phyloP scores from a whole-genome alignment of 257 asterid genomes.

The Solanum chaucha region DNA sequence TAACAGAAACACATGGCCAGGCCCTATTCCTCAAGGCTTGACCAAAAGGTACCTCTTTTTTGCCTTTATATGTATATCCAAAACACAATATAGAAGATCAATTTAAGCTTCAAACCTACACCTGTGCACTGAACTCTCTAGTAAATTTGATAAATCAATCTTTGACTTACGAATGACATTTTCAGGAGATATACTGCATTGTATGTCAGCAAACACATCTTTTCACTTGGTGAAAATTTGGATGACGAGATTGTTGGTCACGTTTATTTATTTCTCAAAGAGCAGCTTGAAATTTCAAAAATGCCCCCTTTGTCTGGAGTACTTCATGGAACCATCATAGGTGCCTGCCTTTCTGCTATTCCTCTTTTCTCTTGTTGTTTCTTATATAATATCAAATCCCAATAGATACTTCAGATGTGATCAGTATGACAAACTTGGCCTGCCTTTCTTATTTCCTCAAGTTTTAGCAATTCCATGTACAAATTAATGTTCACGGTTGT shows the following conservation, averaged over 20 bases:
- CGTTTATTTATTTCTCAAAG: slow-evolving; percentile 59
- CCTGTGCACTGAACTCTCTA: neutral
- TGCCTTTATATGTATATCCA: neutral
- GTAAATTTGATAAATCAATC: neutral
- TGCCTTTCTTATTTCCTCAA: neutral
- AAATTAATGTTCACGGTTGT: neutral
- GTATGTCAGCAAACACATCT: slow-evolving; percentile 34
- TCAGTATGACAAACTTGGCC: neutral
- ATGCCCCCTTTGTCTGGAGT: slow-evolving; percentile 65
- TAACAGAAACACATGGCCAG: slow-evolving; percentile 57
- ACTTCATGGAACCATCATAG: slow-evolving; percentile 79
- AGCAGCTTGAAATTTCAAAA: slow-evolving; percentile 58
- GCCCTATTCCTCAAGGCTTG: slow-evolving; percentile 65
- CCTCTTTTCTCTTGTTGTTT: neutral
- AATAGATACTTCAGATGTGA: neutral
- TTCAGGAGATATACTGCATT: slow-evolving; percentile 74
- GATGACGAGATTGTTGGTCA: slow-evolving; percentile 80
- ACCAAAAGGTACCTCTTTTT: slow-evolving; percentile 44
- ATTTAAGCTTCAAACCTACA: neutral
- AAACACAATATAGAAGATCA: neutral
- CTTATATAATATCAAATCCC: neutral
- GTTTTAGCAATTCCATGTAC: neutral
- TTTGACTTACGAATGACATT: neutral
- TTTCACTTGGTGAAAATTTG: slow-evolving; percentile 36
- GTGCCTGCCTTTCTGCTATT: slow-evolving; percentile 14